phyloP scores from a whole-genome alignment of 2,329 filamentous ascomycete species.

The Escovopsis sp. region DNA sequence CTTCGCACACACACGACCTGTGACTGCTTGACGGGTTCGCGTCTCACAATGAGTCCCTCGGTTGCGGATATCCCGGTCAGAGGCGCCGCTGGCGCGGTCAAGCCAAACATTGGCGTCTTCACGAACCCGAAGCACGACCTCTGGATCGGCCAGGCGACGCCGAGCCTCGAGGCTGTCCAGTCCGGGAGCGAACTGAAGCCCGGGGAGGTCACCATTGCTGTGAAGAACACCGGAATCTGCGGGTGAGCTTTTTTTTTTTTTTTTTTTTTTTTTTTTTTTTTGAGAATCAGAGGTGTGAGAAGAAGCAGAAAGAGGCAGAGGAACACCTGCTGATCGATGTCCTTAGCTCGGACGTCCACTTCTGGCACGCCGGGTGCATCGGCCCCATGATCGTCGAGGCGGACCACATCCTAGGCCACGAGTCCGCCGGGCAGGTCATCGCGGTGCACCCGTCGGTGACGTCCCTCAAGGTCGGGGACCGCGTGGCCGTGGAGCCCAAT shows the following conservation, averaged over 20 bases:
- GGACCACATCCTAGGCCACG: constrained; percentile 87
- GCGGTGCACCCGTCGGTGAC: constrained; percentile 71
- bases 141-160: constrained; percentile 70
- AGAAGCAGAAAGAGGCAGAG: not conserved
- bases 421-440: constrained; percentile 74
- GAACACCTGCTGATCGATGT: not conserved
- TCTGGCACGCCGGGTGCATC: constrained; percentile 92
- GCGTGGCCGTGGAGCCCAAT: constrained; percentile 87
- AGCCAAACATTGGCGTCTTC: constrained; percentile 90
- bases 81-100: constrained; percentile 19
- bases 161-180: constrained; percentile 59
- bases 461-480: constrained; percentile 67
- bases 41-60: constrained; percentile 20
- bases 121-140: constrained; percentile 87
- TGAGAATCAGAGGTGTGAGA: not conserved
- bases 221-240: constrained; percentile 94
- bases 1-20: no score
- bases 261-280: no score
- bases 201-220: constrained; percentile 75
- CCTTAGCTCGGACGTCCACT: constrained; percentile 77
- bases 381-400: constrained; percentile 86
- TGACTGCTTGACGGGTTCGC: no score
- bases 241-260: constrained; percentile 54
- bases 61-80: constrained; percentile 15
- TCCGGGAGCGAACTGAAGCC: constrained; percentile 53